Conservation (phyloP, 331 rosid species). For the Rhamnella rubrinervis region DNA sequence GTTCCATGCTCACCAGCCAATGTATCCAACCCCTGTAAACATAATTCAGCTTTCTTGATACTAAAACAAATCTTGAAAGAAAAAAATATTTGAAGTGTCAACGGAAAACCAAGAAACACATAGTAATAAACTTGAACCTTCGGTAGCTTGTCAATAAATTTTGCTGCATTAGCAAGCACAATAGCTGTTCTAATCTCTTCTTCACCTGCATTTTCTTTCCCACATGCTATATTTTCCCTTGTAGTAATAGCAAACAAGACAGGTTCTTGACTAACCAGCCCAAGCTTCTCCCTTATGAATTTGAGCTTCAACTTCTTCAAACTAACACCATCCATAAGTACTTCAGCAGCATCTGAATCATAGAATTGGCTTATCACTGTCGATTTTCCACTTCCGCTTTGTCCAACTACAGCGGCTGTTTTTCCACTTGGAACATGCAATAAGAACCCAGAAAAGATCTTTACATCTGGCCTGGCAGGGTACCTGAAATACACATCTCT, state of each 20-base stretch:
- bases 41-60: background rate
- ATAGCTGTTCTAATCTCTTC: conserved; percentile 44
- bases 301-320: conserved; percentile 27
- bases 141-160: conserved; percentile 57
- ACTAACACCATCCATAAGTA: conserved; percentile 32
- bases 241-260: conserved; percentile 32
- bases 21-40: conserved; percentile 19
- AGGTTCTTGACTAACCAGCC: conserved; percentile 46
- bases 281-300: conserved; percentile 36
- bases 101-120: background rate
- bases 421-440: conserved; percentile 29
- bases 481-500: conserved; percentile 31
- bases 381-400: conserved; percentile 45
- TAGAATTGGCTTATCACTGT: conserved; percentile 41
- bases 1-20: conserved; percentile 22
- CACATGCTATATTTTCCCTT: conserved; percentile 30
- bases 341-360: conserved; percentile 39
- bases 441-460: conserved; percentile 33
- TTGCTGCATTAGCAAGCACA: conserved; percentile 45
- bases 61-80: background rate
- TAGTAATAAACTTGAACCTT: conserved; percentile 26
- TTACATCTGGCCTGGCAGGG: conserved; percentile 34
- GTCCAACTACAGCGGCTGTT: conserved; percentile 41
- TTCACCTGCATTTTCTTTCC: conserved; percentile 30
- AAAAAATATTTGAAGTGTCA: background rate